Percentiles rank a stretch among this genome's conserved stretches.
Evolutionary conservation across 352 stramenopile genomes (phyloP).

Genomic region (Stramenopiles sp.): DNA sequence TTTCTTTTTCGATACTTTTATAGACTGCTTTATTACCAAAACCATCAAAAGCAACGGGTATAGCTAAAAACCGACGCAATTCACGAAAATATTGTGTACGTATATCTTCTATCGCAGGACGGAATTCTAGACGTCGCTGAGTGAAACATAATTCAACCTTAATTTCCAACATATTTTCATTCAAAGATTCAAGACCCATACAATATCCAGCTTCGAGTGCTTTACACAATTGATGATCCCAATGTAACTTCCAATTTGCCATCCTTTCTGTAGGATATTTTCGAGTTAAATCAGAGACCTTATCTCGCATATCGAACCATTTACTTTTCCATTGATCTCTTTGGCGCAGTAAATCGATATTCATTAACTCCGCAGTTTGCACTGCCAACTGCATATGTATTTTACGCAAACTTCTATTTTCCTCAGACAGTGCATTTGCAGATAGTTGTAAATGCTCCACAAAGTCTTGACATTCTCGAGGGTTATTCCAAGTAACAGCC

Average conservation of each 20-base stretch:
- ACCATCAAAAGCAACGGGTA: constrained; percentile 22
- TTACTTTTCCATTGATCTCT: constrained; percentile 40
- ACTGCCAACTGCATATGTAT: constrained; percentile 35
- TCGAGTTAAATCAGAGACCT: constrained; percentile 21
- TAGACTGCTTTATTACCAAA: constrained; percentile 23
- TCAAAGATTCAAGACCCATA: constrained; percentile 59
- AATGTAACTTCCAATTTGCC: constrained; percentile 51
- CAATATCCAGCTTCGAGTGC: constrained; percentile 59
- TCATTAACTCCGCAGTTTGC: constrained; percentile 33
- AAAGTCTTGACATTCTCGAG: constrained; percentile 54
- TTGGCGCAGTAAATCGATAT: constrained; percentile 43
- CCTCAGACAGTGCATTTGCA: constrained; percentile 33
- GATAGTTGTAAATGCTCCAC: constrained; percentile 39
- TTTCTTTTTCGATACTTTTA: constrained; percentile 39
- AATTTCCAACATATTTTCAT: constrained; percentile 49
- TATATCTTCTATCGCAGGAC: constrained; percentile 54
- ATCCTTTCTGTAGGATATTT: constrained; percentile 38
- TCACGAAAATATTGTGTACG: constrained; percentile 57
- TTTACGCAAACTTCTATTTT: constrained; percentile 53
- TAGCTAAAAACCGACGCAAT: constrained; percentile 32
- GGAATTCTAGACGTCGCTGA: constrained; percentile 27
- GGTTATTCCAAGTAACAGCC: constrained; percentile 44
- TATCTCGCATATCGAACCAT: constrained; percentile 34
- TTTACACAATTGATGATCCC: constrained; percentile 77
- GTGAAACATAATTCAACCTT: constrained; percentile 10